Percentiles rank a stretch among this genome's conserved stretches.
Evolutionary conservation across 805 yeast genomes (phyloP).

Genomic region (Priceomyces melissophilus): DNA sequence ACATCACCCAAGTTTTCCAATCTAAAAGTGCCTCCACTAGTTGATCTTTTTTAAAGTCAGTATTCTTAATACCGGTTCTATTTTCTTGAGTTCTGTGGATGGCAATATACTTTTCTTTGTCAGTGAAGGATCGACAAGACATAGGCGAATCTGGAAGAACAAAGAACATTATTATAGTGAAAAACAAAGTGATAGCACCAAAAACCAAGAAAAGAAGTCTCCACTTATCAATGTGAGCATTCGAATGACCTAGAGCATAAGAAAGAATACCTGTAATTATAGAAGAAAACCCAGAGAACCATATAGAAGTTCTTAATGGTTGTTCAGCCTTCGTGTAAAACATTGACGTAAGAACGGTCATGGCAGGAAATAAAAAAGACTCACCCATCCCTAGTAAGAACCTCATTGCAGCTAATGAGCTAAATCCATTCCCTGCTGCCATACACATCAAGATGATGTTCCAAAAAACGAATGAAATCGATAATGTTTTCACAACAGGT

Average conservation of each 20-base stretch:
- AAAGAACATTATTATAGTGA: constrained; percentile 14
- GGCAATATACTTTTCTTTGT: constrained; percentile 47
- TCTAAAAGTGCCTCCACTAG: constrained; percentile 11
- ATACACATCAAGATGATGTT: constrained; percentile 42
- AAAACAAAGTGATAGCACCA: constrained; percentile 47
- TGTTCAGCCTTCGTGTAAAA: constrained; percentile 46
- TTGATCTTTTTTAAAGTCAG: constrained; percentile 42
- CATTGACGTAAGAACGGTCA: constrained; percentile 41
- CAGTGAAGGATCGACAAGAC: constrained; percentile 41
- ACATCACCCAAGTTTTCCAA: constrained; percentile 8
- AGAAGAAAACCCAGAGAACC: constrained; percentile 40
- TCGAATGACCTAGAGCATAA: constrained; percentile 27
- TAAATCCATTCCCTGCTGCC: constrained; percentile 41
- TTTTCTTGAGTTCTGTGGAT: constrained; percentile 31
- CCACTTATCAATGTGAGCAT: constrained; percentile 35
- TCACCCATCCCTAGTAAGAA: constrained; percentile 46
- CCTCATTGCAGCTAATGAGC: constrained; percentile 45
- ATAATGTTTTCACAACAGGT: constrained; percentile 13
- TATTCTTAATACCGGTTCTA: constrained; percentile 31
- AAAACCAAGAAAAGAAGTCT: constrained; percentile 51
- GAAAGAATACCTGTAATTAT: constrained; percentile 49
- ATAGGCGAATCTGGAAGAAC: constrained; percentile 55
- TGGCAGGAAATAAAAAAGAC: constrained; percentile 17
- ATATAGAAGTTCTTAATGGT: constrained; percentile 40
- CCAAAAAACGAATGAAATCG: constrained; percentile 29